Evolutionary conservation across 2,329 filamentous ascomycete genomes (phyloP), one percentile per base, ranked within the genome.

Genomic region (Beauveria medogensis): DNA sequence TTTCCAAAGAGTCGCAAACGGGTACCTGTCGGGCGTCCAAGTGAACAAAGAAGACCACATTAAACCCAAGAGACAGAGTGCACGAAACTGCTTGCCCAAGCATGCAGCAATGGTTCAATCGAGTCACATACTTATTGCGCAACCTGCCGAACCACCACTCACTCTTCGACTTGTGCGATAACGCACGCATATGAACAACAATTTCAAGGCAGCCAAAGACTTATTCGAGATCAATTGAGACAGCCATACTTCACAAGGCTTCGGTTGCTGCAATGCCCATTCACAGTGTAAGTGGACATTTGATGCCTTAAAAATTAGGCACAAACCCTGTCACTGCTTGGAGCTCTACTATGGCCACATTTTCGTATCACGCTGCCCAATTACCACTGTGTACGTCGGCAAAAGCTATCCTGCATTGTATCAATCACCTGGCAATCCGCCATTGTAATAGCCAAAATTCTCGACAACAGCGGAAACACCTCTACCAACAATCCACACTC

Each of bases 291-390:
- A 59, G 48, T 59, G 37, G 5, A 8, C 3, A 26, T 16, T 48
- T 57, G n/a, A 18, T 56, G 54, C 60, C 60, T 61, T 18, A 54
- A 5, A 43, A 20, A 16, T 22, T 9, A 61, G 60, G 60, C 60
- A 51, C 20, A 24, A 57, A 57, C 14, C 6, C 9, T 30, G 8
- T 26, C 28, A 40, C 34, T 14, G n/a, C 43, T 28, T 30, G 51
- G 30, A 59, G 59, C 53, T 61, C 14, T 9, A 26, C 26, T 40
- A 24, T 55, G 60, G 60, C 44, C 60, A 61, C 60, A 61, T 61
- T 57, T 61, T 61, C 60, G n/a, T 37, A 47, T 43, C 24, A 20
- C 30, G 18, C 37, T n/a, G 37, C 40, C 47, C 57, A 43, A 20
- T 28, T 28, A 60, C 16, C 47, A 20, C 41, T 46, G 59, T 47